Conservation (phyloP, 257 asterid genomes). For the Voacanga thouarsii region DNA sequence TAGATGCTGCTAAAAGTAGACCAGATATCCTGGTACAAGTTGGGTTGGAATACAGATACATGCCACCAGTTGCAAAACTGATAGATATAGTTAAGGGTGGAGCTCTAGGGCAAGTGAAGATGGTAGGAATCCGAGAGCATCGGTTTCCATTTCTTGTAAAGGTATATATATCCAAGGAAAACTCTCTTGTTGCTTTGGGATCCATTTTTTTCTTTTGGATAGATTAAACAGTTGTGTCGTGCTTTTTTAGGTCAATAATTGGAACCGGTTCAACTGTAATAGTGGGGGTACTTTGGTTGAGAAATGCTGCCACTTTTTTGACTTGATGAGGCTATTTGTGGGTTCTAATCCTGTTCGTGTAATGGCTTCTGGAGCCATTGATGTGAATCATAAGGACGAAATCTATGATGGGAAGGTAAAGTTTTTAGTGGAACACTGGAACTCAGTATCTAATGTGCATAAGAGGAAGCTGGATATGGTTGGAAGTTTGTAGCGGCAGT, state of each 20-base stretch:
- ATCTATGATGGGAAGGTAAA: constrained; percentile 71
- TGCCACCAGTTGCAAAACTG: constrained; percentile 93
- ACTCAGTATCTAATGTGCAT: not conserved
- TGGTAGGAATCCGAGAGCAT: constrained; percentile 94
- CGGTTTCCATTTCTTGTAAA: constrained; percentile 93
- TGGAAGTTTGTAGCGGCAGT: not conserved
- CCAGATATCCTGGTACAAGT: constrained; percentile 80
- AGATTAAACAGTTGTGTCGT: constrained; percentile 9
- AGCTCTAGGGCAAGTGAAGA: constrained; percentile 63
- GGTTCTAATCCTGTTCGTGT: constrained; percentile 80
- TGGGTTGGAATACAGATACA: constrained; percentile 92
- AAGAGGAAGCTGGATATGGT: not conserved
- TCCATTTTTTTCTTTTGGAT: not conserved
- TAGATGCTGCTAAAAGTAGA: constrained; percentile 68
- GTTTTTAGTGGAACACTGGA: constrained; percentile 11
- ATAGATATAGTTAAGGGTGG: constrained; percentile 73
- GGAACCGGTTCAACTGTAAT: constrained; percentile 95
- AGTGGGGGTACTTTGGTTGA: constrained; percentile 93
- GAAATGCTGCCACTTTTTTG: constrained; percentile 98
- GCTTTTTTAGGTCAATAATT: constrained; percentile 67
- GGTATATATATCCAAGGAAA: constrained; percentile 44
- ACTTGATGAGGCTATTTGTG: constrained; percentile 84
- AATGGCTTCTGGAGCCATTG: constrained; percentile 95
- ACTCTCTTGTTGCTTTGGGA: constrained; percentile 12
- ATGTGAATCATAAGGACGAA: constrained; percentile 90